Evolutionary conservation across 768 basidiomycete species (phyloP).

Genomic region (Lactarius trivialis): DNA sequence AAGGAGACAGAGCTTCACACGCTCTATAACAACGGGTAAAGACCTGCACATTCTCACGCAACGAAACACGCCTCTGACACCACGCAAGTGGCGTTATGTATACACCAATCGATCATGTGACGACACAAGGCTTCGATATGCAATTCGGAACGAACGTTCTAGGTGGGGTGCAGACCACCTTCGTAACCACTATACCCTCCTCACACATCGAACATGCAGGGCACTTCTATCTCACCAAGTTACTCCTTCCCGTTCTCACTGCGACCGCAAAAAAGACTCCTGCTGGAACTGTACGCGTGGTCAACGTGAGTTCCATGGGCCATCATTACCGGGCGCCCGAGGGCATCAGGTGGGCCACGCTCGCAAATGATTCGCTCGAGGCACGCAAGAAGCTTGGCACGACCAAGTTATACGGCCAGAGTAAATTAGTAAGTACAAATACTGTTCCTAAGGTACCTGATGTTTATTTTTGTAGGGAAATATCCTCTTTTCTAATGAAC

Average conservation of each 20-base stretch:
- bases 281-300: constrained; percentile 28
- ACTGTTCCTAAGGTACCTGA: background rate
- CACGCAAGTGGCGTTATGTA: constrained; percentile 30
- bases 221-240: constrained; percentile 31
- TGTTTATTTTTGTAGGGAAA: constrained; percentile 33
- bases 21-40: constrained; percentile 34
- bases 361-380: constrained; percentile 1
- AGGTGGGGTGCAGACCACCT: constrained; percentile 13
- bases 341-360: constrained; percentile 22
- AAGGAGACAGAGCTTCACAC: constrained; percentile 27
- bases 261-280: constrained; percentile 28
- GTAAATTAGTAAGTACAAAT: constrained; percentile 16
- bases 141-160: constrained; percentile 34
- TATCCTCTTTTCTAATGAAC: constrained; percentile 38
- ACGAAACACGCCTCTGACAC: background rate
- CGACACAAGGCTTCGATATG: constrained; percentile 31
- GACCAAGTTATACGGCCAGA: constrained; percentile 18
- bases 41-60: background rate
- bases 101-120: constrained; percentile 28
- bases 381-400: constrained; percentile 13
- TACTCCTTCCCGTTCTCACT: constrained; percentile 31
- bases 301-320: constrained; percentile 26
- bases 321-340: constrained; percentile 26
- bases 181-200: background rate
- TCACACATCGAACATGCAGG: constrained; percentile 21